Conservation (phyloP, 805 yeast species). For the Candida nemodendra region DNA sequence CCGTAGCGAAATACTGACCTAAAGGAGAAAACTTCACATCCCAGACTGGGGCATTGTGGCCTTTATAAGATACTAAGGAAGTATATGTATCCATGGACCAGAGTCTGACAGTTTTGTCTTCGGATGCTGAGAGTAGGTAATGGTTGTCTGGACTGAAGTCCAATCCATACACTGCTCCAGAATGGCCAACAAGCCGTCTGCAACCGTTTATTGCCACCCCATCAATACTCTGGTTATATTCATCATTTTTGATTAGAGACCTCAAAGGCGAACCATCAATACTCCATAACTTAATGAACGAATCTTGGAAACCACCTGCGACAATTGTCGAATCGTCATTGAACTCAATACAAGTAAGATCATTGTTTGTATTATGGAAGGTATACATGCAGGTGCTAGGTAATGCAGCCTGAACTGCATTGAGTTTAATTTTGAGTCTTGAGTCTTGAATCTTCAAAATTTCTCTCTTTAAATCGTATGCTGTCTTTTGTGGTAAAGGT, state of each 20-base stretch:
- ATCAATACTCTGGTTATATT: slow-evolving; percentile 37
- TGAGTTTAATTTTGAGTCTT: slow-evolving; percentile 67
- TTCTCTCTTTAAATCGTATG: slow-evolving; percentile 76
- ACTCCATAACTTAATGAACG: slow-evolving; percentile 88
- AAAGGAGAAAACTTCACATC: slow-evolving; percentile 92
- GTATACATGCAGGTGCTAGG: slow-evolving; percentile 98
- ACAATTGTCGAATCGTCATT: slow-evolving; percentile 82
- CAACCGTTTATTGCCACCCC: slow-evolving; percentile 32
- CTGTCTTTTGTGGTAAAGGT: slow-evolving; percentile 84
- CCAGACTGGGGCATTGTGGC: slow-evolving; percentile 97
- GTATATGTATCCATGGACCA: slow-evolving; percentile 95
- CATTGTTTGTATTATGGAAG: slow-evolving; percentile 90
- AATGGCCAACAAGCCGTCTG: slow-evolving; percentile 78
- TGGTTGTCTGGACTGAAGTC: slow-evolving; percentile 89
- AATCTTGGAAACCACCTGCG: slow-evolving; percentile 94
- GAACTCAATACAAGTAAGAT: slow-evolving; percentile 81
- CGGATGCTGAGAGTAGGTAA: slow-evolving; percentile 78
- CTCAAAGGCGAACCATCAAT: slow-evolving; percentile 85
- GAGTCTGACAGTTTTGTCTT: slow-evolving; percentile 85
- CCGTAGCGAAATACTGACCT: slow-evolving; percentile 98
- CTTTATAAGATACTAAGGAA: slow-evolving; percentile 89
- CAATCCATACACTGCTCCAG: slow-evolving; percentile 90
- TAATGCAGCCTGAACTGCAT: slow-evolving; percentile 70
- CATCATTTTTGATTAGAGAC: slow-evolving; percentile 57
- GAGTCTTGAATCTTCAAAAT: slow-evolving; percentile 80